Conservation (phyloP, 2,329 filamentous ascomycete genomes). For the Ascochyta rabiei region DNA sequence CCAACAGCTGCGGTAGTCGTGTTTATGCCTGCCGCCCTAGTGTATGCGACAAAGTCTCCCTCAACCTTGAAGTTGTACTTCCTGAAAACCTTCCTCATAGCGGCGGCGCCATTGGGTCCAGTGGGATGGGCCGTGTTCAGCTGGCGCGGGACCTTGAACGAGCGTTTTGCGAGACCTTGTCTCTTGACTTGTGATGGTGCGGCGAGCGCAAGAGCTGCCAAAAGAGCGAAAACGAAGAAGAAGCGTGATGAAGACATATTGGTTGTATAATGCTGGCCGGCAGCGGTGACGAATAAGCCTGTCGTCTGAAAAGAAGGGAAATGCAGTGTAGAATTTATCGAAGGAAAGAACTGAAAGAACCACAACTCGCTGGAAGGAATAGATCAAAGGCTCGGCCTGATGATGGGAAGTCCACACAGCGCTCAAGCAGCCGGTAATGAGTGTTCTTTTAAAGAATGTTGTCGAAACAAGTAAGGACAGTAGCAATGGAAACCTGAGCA, state of each 20-base stretch:
- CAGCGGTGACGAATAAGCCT: constrained; percentile 37
- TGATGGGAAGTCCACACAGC: constrained; percentile 31
- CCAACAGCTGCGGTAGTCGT: constrained; percentile 34
- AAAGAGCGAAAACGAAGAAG: constrained; percentile 55
- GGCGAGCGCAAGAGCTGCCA: constrained; percentile 56
- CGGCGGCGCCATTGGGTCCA: constrained; percentile 61
- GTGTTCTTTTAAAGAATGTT: constrained; percentile 35
- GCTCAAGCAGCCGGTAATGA: constrained; percentile 34
- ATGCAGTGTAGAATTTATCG: constrained; percentile 26
- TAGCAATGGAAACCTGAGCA: constrained; percentile 17
- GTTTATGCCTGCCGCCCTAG: constrained; percentile 49
- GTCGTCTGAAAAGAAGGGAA: constrained; percentile 28
- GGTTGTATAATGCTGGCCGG: constrained; percentile 46
- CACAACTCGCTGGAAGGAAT: constrained; percentile 23
- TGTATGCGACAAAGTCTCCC: constrained; percentile 25
- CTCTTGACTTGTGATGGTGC: constrained; percentile 48
- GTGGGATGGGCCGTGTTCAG: constrained; percentile 61
- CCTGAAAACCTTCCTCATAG: constrained; percentile 69
- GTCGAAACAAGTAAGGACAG: constrained; percentile 18
- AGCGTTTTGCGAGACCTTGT: constrained; percentile 56
- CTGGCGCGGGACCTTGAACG: constrained; percentile 67
- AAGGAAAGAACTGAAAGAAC: constrained; percentile 27
- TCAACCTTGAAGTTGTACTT: constrained; percentile 64
- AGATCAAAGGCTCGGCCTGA: constrained; percentile 41
- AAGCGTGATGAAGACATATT: constrained; percentile 46